Evolutionary conservation across 2,329 filamentous ascomycete genomes (phyloP), one percentile per base, ranked within the genome.

Genomic region (Aspergillus hortae): DNA sequence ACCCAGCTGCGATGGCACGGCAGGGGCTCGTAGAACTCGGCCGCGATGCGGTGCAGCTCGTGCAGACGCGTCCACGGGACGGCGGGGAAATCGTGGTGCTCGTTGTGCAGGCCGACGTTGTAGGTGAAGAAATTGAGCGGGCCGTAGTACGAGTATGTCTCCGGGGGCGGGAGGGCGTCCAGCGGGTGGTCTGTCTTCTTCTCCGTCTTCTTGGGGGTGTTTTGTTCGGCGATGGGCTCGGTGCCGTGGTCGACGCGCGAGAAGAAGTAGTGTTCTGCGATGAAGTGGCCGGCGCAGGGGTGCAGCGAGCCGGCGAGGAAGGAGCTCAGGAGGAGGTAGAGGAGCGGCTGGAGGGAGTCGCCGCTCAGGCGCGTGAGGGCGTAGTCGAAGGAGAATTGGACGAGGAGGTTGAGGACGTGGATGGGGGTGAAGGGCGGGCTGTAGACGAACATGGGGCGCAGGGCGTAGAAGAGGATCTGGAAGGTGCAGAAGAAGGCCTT

Each of bases 401-500:
- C 81, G 54, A 77, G 70, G 48, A 99, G 80, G 74, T 99, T 99
- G 74, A 91, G 75, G 53, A 85, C 80, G 74, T 96, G 92, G 52
- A 96, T 84, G 66, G 81, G 81, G 48, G 92, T 96, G 70, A 97
- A 83, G 35, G 92, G 90, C 4, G 97, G 81, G 63, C 85, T 83
- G 81, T 96, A 96, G 62, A 99, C 83, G 74, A 92, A 86, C 88
- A 97, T 96, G 55, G 94, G 94, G 14, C 94, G 89, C 46, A 99
- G 74, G 64, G 94, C 94, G 77, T 99, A 99, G 82, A 99, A 99
- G 69, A 99, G 83, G 72, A 99, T 96, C 75, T 99, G 94, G 77
- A 96, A 99, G 61, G 94, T 99, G 77, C 89, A 92, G 82, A 99
- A 99, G 79, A 99, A 99, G 60, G 94, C 87, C 76, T 99, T 99